phyloP scores from a whole-genome alignment of 2,329 filamentous ascomycete species.

The Penicillium sp. region DNA sequence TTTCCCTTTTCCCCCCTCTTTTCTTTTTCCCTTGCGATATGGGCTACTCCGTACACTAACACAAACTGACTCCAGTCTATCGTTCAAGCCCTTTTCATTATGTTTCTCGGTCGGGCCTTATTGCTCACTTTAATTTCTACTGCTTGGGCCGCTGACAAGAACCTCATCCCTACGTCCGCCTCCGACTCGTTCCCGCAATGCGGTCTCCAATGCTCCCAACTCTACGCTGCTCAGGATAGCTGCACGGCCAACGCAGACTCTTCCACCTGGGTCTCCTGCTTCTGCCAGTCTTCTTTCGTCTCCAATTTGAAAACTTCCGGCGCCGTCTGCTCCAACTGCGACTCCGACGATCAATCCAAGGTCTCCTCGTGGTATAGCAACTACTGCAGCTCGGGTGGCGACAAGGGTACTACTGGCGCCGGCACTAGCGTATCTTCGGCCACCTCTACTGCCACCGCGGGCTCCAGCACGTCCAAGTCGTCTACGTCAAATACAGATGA shows the following conservation, averaged over 20 bases:
- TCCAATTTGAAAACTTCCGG: slow-evolving; percentile 55
- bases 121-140: slow-evolving; percentile 22
- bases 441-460: slow-evolving; percentile 5
- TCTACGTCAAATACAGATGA: slow-evolving; percentile 5
- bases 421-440: slow-evolving; percentile 15
- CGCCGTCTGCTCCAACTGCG: slow-evolving; percentile 61
- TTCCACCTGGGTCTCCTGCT: slow-evolving; percentile 62
- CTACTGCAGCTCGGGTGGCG: slow-evolving; percentile 54
- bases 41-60: neutral
- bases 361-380: slow-evolving; percentile 67
- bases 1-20: neutral
- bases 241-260: slow-evolving; percentile 55
- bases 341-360: slow-evolving; percentile 49
- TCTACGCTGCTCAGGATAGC: slow-evolving; percentile 65
- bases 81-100: neutral
- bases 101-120: slow-evolving; percentile 12
- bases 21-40: neutral
- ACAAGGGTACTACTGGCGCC: slow-evolving; percentile 28
- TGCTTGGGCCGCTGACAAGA: slow-evolving; percentile 21
- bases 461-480: slow-evolving; percentile 1
- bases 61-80: neutral
- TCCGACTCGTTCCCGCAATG: slow-evolving; percentile 57
- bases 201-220: slow-evolving; percentile 54
- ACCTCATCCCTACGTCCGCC: slow-evolving; percentile 35
- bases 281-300: slow-evolving; percentile 64